Percentiles rank a stretch among this genome's conserved stretches.
Evolutionary conservation across 2,329 filamentous ascomycete species (phyloP).

Genomic region (Didymella pinodella): DNA sequence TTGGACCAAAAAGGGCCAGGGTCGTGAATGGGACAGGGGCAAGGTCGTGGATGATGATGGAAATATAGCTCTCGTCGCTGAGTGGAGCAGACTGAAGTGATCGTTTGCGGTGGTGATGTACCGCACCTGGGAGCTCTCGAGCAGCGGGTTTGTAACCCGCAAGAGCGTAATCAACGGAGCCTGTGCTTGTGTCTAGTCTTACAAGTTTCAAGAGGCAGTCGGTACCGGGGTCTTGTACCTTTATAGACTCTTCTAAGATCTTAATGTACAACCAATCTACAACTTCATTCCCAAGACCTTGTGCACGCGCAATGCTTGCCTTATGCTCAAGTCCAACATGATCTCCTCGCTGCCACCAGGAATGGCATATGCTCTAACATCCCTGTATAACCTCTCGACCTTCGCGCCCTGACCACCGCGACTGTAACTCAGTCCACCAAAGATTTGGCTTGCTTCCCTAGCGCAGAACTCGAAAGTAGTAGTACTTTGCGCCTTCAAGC

Average conservation of each 20-base stretch:
- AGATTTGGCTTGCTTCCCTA: constrained; percentile 95
- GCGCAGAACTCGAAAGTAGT: constrained; percentile 98
- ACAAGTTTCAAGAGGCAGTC: not conserved
- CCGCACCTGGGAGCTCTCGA: too few species aligned
- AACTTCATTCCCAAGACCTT: constrained; percentile 96
- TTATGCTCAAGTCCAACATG: constrained; percentile 95
- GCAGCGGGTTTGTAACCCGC: too few species aligned
- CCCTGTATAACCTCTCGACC: constrained; percentile 91
- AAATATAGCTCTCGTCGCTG: constrained; percentile 58
- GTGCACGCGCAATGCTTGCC: constrained; percentile 87
- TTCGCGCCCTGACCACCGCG: constrained; percentile 94
- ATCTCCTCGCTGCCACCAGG: constrained; percentile 97
- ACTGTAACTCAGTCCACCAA: constrained; percentile 90
- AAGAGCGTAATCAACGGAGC: too few species aligned
- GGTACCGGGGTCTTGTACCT: not conserved
- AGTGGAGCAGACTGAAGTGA: constrained; percentile 55
- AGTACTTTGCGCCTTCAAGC: constrained; percentile 92
- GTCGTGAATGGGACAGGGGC: constrained; percentile 72
- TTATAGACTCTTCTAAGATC: not conserved
- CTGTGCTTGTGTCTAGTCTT: too few species aligned
- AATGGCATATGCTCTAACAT: constrained; percentile 93
- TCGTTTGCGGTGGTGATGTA: not conserved
- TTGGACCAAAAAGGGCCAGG: constrained; percentile 76
- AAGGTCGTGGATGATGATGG: constrained; percentile 67
- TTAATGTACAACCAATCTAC: constrained; percentile 57